These are phyloP conservation scores for Pleurotus djamor DNA, from an alignment of 768 basidiomycete species.

Conservation along the genomic window DNA sequence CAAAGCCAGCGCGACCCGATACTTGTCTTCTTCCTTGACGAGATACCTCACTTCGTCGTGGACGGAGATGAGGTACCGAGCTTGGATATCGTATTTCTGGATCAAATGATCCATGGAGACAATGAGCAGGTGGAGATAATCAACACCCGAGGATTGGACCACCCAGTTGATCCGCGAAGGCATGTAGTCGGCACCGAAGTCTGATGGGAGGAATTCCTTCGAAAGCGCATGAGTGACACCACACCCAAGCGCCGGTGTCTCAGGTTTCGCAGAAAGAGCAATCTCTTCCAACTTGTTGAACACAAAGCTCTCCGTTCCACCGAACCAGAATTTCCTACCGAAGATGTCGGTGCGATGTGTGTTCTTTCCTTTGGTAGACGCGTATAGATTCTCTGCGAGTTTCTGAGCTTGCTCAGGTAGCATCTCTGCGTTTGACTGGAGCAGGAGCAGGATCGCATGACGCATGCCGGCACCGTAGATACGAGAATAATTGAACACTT, in stretches of 20 bases:
- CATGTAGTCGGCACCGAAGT: slow-evolving; percentile 86
- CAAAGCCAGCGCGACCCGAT: slow-evolving; percentile 88
- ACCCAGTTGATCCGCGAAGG: slow-evolving; percentile 99
- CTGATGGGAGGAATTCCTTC: slow-evolving; percentile 80
- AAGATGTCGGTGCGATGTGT: slow-evolving; percentile 76
- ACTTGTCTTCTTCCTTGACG: slow-evolving; percentile 83
- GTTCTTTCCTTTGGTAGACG: slow-evolving; percentile 91
- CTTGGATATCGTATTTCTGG: slow-evolving; percentile 76
- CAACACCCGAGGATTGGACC: slow-evolving; percentile 97
- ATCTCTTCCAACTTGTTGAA: slow-evolving; percentile 99
- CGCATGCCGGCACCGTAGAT: slow-evolving; percentile 99
- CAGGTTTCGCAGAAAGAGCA: slow-evolving; percentile 80
- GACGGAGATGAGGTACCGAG: slow-evolving; percentile 93
- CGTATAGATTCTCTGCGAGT: slow-evolving; percentile 83
- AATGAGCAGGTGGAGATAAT: slow-evolving; percentile 95
- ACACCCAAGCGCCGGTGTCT: slow-evolving; percentile 92
- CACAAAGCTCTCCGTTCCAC: slow-evolving; percentile 92
- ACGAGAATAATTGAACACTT: slow-evolving; percentile 98
- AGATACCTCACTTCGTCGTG: slow-evolving; percentile 97
- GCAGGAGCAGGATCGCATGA: slow-evolving; percentile 83
- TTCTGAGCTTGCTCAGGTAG: slow-evolving; percentile 74
- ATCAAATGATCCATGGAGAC: slow-evolving; percentile 92
- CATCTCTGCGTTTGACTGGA: slow-evolving; percentile 84
- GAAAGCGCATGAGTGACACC: slow-evolving; percentile 93
- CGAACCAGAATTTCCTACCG: slow-evolving; percentile 90